Evolutionary conservation across 306 rosid species (phyloP).

Genomic region (Gastrolobium bilobum): DNA sequence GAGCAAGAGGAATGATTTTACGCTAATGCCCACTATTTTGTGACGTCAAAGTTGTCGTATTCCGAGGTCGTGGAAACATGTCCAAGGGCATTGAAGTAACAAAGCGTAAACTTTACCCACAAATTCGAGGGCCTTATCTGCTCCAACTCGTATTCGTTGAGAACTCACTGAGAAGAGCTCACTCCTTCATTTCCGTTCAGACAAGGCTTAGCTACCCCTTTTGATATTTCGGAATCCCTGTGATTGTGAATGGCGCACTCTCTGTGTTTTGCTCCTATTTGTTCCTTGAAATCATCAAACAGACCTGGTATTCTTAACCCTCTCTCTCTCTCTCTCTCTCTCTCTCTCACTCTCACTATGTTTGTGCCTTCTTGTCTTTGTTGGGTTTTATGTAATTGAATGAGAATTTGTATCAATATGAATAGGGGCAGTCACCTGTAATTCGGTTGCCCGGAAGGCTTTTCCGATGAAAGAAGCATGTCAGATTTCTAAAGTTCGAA

Average conservation of each 20-base stretch:
- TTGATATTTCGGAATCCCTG: slow-evolving; percentile 13
- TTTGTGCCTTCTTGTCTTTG: slow-evolving; percentile 12
- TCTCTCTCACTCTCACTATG: too few species aligned
- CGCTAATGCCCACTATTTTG: slow-evolving; percentile 51
- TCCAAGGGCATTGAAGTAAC: slow-evolving; percentile 54
- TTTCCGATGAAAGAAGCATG: slow-evolving; percentile 62
- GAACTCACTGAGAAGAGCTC: slow-evolving; percentile 22
- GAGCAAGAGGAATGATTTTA: slow-evolving; percentile 44
- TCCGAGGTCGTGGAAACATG: not conserved
- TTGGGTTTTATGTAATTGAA: slow-evolving; percentile 19
- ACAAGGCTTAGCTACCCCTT: slow-evolving; percentile 35
- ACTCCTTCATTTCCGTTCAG: slow-evolving; percentile 34
- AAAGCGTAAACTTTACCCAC: slow-evolving; percentile 35
- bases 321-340: too few species aligned
- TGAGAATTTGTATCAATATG: slow-evolving; percentile 31
- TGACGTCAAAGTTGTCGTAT: slow-evolving; percentile 8
- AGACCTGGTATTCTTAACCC: slow-evolving; percentile 64
- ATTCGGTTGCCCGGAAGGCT: slow-evolving; percentile 62
- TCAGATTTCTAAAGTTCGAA: slow-evolving; percentile 67
- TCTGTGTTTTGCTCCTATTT: slow-evolving; percentile 59
- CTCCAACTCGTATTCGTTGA: slow-evolving; percentile 27
- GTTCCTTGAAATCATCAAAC: slow-evolving; percentile 73
- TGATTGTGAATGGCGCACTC: slow-evolving; percentile 70
- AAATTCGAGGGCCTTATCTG: slow-evolving; percentile 53
- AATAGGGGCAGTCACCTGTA: slow-evolving; percentile 58